Percentiles rank a stretch among this genome's conserved stretches.
phyloP scores from a whole-genome alignment of 2,329 filamentous ascomycete species.

The Aspergillus fischeri region DNA sequence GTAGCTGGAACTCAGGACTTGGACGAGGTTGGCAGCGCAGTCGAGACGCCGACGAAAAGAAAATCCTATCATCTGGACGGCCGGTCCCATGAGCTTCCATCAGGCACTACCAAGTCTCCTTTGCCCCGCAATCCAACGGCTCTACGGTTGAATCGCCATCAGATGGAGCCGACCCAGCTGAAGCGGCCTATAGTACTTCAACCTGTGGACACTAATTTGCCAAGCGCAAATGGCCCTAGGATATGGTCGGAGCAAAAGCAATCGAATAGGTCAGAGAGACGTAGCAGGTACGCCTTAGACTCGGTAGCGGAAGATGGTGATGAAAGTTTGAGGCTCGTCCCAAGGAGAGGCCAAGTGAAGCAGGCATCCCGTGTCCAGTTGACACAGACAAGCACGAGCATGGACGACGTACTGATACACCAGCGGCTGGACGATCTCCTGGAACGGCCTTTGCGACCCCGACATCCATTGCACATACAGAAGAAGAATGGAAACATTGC shows the following conservation, averaged over 20 bases:
- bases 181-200: conserved; percentile 19
- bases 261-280: conserved; percentile 31
- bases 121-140: not conserved
- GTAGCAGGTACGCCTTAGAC: conserved; percentile 36
- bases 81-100: not conserved
- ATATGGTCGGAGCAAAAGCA: conserved; percentile 23
- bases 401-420: conserved; percentile 6
- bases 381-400: not conserved
- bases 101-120: not conserved
- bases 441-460: conserved; percentile 23
- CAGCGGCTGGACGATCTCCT: conserved; percentile 32
- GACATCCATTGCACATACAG: conserved; percentile 12
- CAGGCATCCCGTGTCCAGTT: not conserved
- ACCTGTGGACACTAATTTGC: conserved; percentile 27
- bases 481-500: not conserved
- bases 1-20: conserved; percentile 59
- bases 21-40: conserved; percentile 44
- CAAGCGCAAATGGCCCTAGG: conserved; percentile 1
- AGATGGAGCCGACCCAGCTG: not conserved
- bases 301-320: conserved; percentile 51
- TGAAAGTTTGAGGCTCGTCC: conserved; percentile 10
- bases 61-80: conserved; percentile 4
- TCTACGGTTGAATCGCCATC: not conserved
- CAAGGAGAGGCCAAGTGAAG: not conserved
- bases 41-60: conserved; percentile 41